A percentile compares a stretch with the other conserved stretches of the same genome.
Evolutionary conservation across 768 basidiomycete genomes (phyloP).

Genomic region (Trametopsis cervina): DNA sequence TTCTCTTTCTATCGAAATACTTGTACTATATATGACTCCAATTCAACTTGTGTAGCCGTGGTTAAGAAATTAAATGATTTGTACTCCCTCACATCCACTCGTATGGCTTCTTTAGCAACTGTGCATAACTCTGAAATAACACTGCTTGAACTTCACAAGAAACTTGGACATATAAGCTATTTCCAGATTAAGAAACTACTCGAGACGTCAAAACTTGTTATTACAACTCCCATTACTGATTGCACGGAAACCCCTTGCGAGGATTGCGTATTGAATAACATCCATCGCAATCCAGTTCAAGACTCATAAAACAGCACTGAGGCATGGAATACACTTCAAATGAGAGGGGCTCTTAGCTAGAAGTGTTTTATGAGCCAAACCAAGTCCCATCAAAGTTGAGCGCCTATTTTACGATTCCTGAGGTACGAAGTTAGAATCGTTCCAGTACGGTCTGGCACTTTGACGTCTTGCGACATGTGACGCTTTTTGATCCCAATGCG

Average conservation of each 20-base stretch:
- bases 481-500: too few species aligned
- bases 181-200: neutral
- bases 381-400: too few species aligned
- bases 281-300: neutral
- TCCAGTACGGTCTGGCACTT: too few species aligned
- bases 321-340: too few species aligned
- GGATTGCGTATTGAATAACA: neutral
- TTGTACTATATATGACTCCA: neutral
- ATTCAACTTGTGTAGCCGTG: neutral
- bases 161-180: neutral
- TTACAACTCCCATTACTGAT: neutral
- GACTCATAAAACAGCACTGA: too few species aligned
- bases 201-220: neutral
- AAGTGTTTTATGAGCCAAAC: too few species aligned
- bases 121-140: neutral
- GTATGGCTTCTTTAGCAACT: neutral
- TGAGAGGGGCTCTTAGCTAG: too few species aligned
- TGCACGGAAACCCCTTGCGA: neutral
- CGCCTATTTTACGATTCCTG: too few species aligned
- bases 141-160: neutral
- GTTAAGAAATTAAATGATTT: neutral
- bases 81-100: neutral
- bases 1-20: neutral
- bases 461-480: too few species aligned
- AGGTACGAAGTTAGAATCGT: too few species aligned